Percentiles rank a stretch among this genome's conserved stretches.
Evolutionary conservation across 1,284 basidiomycete species (phyloP).

Genomic region (Thecaphora thlaspeos): DNA sequence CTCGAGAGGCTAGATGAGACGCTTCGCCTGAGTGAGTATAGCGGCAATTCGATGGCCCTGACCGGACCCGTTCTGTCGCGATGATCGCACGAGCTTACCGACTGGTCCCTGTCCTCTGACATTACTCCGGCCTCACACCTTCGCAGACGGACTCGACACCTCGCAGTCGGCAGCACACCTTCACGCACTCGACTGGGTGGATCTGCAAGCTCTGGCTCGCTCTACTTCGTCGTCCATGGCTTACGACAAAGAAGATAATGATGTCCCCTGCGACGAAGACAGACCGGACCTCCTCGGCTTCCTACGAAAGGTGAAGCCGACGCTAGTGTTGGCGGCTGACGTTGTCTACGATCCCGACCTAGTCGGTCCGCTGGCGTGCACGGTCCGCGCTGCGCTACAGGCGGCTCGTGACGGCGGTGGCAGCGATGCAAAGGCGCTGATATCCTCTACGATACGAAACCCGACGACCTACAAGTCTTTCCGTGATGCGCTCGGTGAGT

Average conservation of each 20-base stretch:
- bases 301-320: constrained; percentile 21
- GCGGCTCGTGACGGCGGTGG: constrained; percentile 3
- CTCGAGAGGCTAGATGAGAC: constrained; percentile 19
- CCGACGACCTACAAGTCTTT: constrained; percentile 23
- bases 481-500: constrained; percentile 21
- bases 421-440: constrained; percentile 15
- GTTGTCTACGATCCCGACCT: constrained; percentile 40
- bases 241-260: no score
- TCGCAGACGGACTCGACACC: no score
- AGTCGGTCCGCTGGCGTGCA: constrained; percentile 24
- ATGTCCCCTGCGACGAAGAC: neutral
- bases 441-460: constrained; percentile 35
- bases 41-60: no score
- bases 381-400: constrained; percentile 20
- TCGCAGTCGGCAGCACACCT: constrained; percentile 11
- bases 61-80: no score
- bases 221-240: no score
- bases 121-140: no score
- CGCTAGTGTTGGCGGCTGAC: constrained; percentile 33
- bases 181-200: constrained; percentile 32
- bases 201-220: constrained; percentile 6
- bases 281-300: constrained; percentile 8
- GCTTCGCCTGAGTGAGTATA: constrained; percentile 11
- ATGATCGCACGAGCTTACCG: no score
- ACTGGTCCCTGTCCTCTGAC: no score